phyloP scores from a whole-genome alignment of 2,329 filamentous ascomycete species.

The Aspergillus awamori region DNA sequence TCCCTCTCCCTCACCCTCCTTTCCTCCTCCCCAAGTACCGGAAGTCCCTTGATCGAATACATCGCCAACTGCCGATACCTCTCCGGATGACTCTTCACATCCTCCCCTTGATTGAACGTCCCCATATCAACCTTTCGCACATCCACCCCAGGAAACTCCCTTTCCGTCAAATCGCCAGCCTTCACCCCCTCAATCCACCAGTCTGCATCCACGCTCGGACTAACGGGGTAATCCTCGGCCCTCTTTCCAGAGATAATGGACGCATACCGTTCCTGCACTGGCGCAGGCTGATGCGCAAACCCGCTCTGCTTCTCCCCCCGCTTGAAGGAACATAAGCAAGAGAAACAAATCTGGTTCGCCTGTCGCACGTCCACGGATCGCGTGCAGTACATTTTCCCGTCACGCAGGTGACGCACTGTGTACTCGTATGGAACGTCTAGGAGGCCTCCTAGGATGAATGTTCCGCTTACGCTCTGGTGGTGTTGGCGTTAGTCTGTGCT shows the following conservation, averaged over 20 bases:
- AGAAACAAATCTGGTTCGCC: conserved; percentile 54
- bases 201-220: conserved; percentile 40
- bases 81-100: conserved; percentile 32
- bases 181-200: conserved; percentile 38
- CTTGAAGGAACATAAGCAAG: conserved; percentile 57
- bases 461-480: conserved; percentile 55
- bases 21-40: conserved; percentile 30
- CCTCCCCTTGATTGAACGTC: conserved; percentile 45
- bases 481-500: neutral
- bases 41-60: conserved; percentile 50
- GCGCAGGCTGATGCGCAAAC: conserved; percentile 36
- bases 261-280: conserved; percentile 34
- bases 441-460: conserved; percentile 54
- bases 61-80: conserved; percentile 49
- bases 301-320: conserved; percentile 38
- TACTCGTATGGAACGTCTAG: conserved; percentile 55
- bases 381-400: conserved; percentile 57
- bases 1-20: conserved; percentile 24
- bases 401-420: conserved; percentile 53
- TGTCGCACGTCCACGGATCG: conserved; percentile 57
- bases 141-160: conserved; percentile 48
- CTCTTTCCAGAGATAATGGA: conserved; percentile 33
- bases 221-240: conserved; percentile 38
- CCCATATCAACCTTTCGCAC: conserved; percentile 58
- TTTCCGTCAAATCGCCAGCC: conserved; percentile 30